Base-by-base conservation (phyloP, 805 yeast species). In the Candida easanensis region DNA sequence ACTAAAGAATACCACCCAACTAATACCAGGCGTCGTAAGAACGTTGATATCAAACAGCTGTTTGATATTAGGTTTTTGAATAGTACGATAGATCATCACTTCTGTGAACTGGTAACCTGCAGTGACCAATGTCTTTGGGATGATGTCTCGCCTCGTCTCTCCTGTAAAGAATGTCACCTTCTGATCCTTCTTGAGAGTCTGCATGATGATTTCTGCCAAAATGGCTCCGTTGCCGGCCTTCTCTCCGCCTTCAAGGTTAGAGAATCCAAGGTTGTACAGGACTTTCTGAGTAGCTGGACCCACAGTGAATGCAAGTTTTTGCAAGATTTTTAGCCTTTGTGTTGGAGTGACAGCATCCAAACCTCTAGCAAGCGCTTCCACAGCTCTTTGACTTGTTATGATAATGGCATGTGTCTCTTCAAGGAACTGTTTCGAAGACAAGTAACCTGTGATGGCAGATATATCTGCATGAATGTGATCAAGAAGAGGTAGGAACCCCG, bases 331-430 rank as follows among this genome's bases (percentile, higher is more conserved):
- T 7, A 58, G 52, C 42, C 45, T 58, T 8, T 37, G 47, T 1
- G 37, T 53, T 0, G 33, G 36, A 2, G 54, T 16, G 11, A 65
- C 45, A 1, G 33, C 26, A 8, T 64, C 54, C 1, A 63, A 38
- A 5, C 82, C 63, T 13, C 76, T 60, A 30, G 76, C 76, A 11
- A 88, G 62, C 5, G 88, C 82, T 53, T 90, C 97, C 0, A 90
- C 95, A 2, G 97, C 95, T 51, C 98, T 64, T 60, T 91, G 97
- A 2, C 95, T 85, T 0, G 98, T 90, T 4, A 91, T 80, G 9
- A 91, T 83, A 28, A 88, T 63, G 0, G 81, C 76, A 32, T 73
- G 70, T 22, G 71, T 66, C 0, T 63, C 53, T 1, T 54, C 36
- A 1, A 75, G 46, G 47, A 77, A 79, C 9, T 64, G 67, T 0